Base-by-base conservation (phyloP, 768 basidiomycete genomes). In the Lactarius akahatsu region DNA sequence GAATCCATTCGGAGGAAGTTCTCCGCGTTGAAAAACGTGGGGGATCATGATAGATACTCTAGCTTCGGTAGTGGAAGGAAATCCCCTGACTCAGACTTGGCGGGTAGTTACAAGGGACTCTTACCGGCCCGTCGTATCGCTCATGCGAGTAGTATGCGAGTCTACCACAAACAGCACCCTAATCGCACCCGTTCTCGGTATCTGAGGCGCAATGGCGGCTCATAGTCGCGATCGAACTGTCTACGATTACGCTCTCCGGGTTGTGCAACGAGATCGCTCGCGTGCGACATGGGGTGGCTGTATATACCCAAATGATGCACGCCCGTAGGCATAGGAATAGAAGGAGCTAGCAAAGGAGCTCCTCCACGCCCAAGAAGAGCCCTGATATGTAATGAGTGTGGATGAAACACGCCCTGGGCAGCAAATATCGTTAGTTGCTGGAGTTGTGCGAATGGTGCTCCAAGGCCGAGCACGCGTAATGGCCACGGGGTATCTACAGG, bases 301-400 rank as follows among this genome's bases (percentile, higher is more conserved):
- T 40, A 58, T n/a, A 58, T 11, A 16, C 36, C n/a, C 9, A 58
- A 30, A 26, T 58, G 13, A 10, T n/a, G 57, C 36, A 26, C 5
- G n/a, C 11, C 4, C 9, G 30, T 18, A 1, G 36, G 57, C 3
- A 58, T 20, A 18, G 34, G 11, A 36, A 57, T 18, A 57, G 55
- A 36, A 58, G 16, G 13, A 58, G 57, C 23, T 40, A 4, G 57
- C 34, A 40, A 38, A 62, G 18, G 13, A 56, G 34, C 15, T 56
- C 61, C 36, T 41, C 34, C 16, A 55, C 13, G 15, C 9, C 11
- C 18, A 34, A 20, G 18, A 62, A 62, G 18, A 11, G 20, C 15
- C 9, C 62, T 55, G 52, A 56, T n/a, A 36, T 54, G 47, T 40
- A 62, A 40, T n/a, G 26, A 32, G 18, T 52, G 23, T 52, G 23